A percentile compares a stretch with the other conserved stretches of the same genome.
Evolutionary conservation across 495 filamentous ascomycete species (phyloP).

Genomic region (Clohesyomyces aquaticus): DNA sequence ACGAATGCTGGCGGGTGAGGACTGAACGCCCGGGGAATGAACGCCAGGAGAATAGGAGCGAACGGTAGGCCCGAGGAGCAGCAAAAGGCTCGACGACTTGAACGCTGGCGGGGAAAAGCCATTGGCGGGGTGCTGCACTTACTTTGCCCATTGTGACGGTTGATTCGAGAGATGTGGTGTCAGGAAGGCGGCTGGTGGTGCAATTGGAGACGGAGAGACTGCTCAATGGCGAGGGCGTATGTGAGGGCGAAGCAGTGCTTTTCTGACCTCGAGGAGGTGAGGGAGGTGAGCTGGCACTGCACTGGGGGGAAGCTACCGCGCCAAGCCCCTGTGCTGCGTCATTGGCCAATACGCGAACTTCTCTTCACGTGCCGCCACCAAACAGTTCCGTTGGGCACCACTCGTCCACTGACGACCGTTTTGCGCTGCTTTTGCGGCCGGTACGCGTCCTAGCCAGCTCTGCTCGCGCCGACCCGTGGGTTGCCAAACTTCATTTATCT

Average conservation of each 20-base stretch:
- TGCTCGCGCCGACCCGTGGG: too few relatives aligned
- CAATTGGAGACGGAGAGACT: constrained; percentile 8
- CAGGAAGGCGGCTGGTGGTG: not conserved
- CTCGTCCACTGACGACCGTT: too few relatives aligned
- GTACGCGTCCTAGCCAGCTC: too few relatives aligned
- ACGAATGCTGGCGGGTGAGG: too few relatives aligned
- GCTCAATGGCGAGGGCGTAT: not conserved
- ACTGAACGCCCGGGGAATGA: too few relatives aligned
- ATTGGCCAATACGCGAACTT: constrained; percentile 5
- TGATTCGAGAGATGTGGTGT: not conserved
- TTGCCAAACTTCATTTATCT: too few relatives aligned
- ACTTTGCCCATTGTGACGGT: constrained; percentile 34
- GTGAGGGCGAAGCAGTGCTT: constrained; percentile 5
- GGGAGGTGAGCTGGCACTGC: constrained; percentile 14
- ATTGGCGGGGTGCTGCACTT: too few relatives aligned
- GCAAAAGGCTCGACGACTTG: too few relatives aligned
- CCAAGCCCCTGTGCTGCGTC: not conserved
- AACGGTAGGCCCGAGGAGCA: too few relatives aligned
- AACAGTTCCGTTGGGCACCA: not conserved
- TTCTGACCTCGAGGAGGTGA: not conserved
- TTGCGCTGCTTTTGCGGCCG: too few relatives aligned
- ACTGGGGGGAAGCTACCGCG: not conserved
- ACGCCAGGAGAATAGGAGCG: too few relatives aligned
- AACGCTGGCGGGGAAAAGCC: too few relatives aligned
- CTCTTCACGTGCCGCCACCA: not conserved